phyloP scores from a whole-genome alignment of 352 stramenopile species.

The Pythium phragmiticola region DNA sequence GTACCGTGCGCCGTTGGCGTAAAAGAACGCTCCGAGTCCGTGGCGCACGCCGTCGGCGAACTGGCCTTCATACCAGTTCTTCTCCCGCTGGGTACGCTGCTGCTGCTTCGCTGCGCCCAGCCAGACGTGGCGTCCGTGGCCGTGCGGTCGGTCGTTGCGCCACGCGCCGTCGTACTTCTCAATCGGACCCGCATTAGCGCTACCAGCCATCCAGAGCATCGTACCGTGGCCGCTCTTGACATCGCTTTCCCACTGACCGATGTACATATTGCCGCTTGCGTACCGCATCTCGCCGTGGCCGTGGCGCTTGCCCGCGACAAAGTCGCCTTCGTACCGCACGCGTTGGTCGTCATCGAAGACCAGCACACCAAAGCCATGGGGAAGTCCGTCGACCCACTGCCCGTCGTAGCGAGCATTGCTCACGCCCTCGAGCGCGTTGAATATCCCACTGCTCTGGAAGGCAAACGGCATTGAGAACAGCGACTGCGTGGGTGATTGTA shows the following conservation, averaged over 20 bases:
- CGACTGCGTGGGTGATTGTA: too few species aligned
- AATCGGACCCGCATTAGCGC: conserved; percentile 21
- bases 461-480: conserved; percentile 32
- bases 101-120: conserved; percentile 13
- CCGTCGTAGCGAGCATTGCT: conserved; percentile 77
- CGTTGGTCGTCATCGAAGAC: conserved; percentile 63
- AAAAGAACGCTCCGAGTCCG: conserved; percentile 78
- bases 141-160: conserved; percentile 66
- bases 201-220: conserved; percentile 68
- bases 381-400: conserved; percentile 67
- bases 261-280: conserved; percentile 59
- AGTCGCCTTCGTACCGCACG: conserved; percentile 60
- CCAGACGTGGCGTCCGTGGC: conserved; percentile 85
- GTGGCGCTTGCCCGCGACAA: conserved; percentile 48
- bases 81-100: conserved; percentile 44
- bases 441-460: conserved; percentile 17
- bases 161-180: conserved; percentile 81
- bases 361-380: conserved; percentile 68
- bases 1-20: conserved; percentile 84
- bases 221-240: conserved; percentile 67
- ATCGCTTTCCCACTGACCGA: conserved; percentile 68
- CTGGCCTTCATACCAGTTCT: conserved; percentile 87
- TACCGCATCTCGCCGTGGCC: conserved; percentile 69
- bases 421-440: conserved; percentile 25
- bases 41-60: conserved; percentile 64